Evolutionary conservation across 1,284 basidiomycete genomes (phyloP).

Genomic region (Vanrija sp.): DNA sequence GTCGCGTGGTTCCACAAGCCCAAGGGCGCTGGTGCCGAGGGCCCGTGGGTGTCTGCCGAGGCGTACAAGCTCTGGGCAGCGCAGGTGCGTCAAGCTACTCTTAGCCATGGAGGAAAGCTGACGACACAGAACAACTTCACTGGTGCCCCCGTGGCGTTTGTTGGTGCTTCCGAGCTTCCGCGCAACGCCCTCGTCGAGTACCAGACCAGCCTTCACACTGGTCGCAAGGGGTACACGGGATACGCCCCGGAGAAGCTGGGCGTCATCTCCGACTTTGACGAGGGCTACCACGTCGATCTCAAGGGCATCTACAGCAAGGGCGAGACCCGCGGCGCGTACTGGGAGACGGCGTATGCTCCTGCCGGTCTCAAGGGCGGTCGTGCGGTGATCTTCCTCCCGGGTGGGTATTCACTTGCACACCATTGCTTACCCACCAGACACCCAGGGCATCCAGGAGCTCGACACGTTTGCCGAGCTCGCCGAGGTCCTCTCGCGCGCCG

Average conservation of each 20-base stretch:
- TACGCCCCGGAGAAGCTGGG: not conserved
- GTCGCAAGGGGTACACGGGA: constrained; percentile 18
- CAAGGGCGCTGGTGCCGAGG: constrained; percentile 31
- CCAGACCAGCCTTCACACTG: constrained; percentile 50
- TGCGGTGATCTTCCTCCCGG: constrained; percentile 20
- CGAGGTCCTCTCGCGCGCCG: constrained; percentile 15
- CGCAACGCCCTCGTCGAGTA: constrained; percentile 61
- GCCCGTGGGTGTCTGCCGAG: constrained; percentile 50
- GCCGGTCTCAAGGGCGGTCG: constrained; percentile 16
- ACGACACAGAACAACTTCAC: constrained; percentile 26
- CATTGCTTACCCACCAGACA: not conserved
- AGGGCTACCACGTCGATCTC: constrained; percentile 16
- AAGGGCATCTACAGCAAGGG: constrained; percentile 8
- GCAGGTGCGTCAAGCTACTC: constrained; percentile 5
- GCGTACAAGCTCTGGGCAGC: constrained; percentile 49
- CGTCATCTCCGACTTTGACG: constrained; percentile 2
- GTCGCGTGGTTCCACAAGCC: constrained; percentile 62
- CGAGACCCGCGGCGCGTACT: constrained; percentile 6
- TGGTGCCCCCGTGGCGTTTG: constrained; percentile 59
- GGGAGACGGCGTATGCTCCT: constrained; percentile 22
- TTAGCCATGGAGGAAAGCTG: constrained; percentile 1
- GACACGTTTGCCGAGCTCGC: not conserved
- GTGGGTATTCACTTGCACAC: constrained; percentile 6
- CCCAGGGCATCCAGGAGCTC: not conserved
- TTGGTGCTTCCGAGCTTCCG: constrained; percentile 68